These are phyloP conservation scores for Ilyonectria mors-panacis DNA, from an alignment of 2,329 filamentous ascomycete genomes.

Conservation along the genomic window DNA sequence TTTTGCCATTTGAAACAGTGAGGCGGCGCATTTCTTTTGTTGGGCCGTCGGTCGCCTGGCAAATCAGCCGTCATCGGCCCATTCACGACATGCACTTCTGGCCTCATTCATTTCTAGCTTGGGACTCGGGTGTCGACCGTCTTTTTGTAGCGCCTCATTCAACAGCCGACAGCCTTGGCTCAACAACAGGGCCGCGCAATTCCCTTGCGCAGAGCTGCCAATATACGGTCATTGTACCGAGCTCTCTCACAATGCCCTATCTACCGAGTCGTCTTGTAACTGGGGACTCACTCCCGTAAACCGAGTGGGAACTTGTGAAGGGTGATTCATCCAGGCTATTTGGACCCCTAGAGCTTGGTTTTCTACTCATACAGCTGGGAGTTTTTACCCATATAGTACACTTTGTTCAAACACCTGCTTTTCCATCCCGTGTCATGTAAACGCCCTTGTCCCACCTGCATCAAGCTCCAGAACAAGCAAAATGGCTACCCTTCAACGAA, in stretches of 20 bases:
- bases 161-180: conserved; percentile 1
- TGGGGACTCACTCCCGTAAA: background rate
- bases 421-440: background rate
- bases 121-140: conserved; percentile 9
- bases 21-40: conserved; percentile 18
- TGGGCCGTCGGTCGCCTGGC: conserved; percentile 11
- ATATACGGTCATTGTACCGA: background rate
- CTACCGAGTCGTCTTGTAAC: background rate
- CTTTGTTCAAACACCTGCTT: background rate
- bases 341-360: background rate
- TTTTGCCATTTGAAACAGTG: background rate
- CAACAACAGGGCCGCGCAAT: background rate
- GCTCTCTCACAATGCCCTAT: background rate
- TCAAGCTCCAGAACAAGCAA: background rate
- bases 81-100: conserved; percentile 31
- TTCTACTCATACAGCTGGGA: background rate
- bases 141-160: conserved; percentile 1
- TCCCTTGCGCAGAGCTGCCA: background rate
- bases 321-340: background rate
- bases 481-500: background rate
- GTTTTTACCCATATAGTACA: background rate
- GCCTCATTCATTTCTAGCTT: conserved; percentile 32
- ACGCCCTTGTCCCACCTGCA: conserved; percentile 12
- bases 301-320: background rate
- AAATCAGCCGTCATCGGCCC: conserved; percentile 35